Evolutionary conservation across 1,139 yeast genomes (phyloP).

Genomic region (Zygosaccharomyces sapae): DNA sequence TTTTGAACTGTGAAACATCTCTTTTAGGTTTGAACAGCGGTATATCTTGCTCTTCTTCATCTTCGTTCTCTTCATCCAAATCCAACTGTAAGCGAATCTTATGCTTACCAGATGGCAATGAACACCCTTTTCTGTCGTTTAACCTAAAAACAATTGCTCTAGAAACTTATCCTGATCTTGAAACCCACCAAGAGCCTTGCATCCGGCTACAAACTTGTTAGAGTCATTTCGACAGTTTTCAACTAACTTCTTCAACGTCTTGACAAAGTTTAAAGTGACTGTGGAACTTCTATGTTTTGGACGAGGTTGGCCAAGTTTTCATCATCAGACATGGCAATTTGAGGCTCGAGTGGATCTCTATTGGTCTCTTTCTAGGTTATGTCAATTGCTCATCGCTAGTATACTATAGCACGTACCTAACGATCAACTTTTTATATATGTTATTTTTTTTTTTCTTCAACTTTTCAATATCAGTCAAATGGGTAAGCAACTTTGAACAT

Average conservation of each 20-base stretch:
- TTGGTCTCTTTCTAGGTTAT: slow-evolving; percentile 1
- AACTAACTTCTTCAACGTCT: slow-evolving; percentile 21
- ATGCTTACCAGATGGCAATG: neutral
- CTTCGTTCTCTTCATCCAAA: slow-evolving; percentile 4
- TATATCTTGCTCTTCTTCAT: slow-evolving; percentile 5
- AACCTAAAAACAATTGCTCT: slow-evolving; percentile 15
- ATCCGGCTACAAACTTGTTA: slow-evolving; percentile 20
- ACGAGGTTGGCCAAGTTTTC: slow-evolving; percentile 16
- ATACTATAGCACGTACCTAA: neutral
- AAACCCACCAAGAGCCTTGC: slow-evolving; percentile 29
- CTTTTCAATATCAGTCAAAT: slow-evolving; percentile 1
- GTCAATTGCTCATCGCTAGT: neutral
- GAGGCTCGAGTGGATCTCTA: neutral
- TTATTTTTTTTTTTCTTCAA: neutral
- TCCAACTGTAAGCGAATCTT: neutral
- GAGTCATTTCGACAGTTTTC: slow-evolving; percentile 14
- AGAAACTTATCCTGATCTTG: slow-evolving; percentile 22
- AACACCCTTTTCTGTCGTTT: neutral
- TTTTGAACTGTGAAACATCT: slow-evolving; percentile 19
- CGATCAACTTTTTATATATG: slow-evolving; percentile 34
- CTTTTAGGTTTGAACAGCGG: slow-evolving; percentile 2
- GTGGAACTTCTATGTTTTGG: slow-evolving; percentile 21
- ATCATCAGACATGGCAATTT: slow-evolving; percentile 10
- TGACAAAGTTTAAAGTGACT: slow-evolving; percentile 26
- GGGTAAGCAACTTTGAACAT: too few relatives aligned